phyloP scores from a whole-genome alignment of 2,329 filamentous ascomycete genomes.

The Hymenoscyphus fraxineus region DNA sequence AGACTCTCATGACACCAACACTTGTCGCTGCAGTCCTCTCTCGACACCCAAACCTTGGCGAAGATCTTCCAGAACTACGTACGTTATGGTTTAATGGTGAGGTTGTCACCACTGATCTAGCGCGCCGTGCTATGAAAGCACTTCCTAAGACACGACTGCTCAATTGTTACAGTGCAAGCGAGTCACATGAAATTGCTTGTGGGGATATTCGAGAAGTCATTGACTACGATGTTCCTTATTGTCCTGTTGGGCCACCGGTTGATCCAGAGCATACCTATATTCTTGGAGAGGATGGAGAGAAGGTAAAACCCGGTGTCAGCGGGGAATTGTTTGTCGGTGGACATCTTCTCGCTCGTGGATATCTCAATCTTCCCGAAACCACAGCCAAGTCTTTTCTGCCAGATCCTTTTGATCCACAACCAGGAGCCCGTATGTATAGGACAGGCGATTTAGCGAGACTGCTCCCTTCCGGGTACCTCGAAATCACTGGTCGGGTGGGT shows the following conservation, averaged over 20 bases:
- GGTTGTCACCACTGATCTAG: slow-evolving; percentile 75
- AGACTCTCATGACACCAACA: slow-evolving; percentile 81
- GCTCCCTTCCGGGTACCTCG: slow-evolving; percentile 74
- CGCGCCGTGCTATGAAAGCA: slow-evolving; percentile 55
- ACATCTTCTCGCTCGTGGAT: slow-evolving; percentile 68
- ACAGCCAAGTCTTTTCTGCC: slow-evolving; percentile 68
- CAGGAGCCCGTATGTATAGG: slow-evolving; percentile 69
- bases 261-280: slow-evolving; percentile 69
- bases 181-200: slow-evolving; percentile 60
- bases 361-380: slow-evolving; percentile 74
- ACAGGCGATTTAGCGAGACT: slow-evolving; percentile 84
- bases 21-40: slow-evolving; percentile 71
- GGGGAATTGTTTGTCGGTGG: slow-evolving; percentile 77
- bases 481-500: slow-evolving; percentile 81
- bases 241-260: slow-evolving; percentile 69
- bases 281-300: slow-evolving; percentile 63
- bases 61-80: slow-evolving; percentile 60
- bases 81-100: slow-evolving; percentile 80
- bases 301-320: slow-evolving; percentile 56
- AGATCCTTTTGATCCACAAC: slow-evolving; percentile 58
- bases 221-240: slow-evolving; percentile 60
- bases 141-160: slow-evolving; percentile 67
- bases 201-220: slow-evolving; percentile 70
- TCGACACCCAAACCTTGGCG: slow-evolving; percentile 61
- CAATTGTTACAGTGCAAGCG: slow-evolving; percentile 79